These are phyloP conservation scores for Castanospermum australe DNA, from an alignment of 306 rosid species.

Conservation along the genomic window DNA sequence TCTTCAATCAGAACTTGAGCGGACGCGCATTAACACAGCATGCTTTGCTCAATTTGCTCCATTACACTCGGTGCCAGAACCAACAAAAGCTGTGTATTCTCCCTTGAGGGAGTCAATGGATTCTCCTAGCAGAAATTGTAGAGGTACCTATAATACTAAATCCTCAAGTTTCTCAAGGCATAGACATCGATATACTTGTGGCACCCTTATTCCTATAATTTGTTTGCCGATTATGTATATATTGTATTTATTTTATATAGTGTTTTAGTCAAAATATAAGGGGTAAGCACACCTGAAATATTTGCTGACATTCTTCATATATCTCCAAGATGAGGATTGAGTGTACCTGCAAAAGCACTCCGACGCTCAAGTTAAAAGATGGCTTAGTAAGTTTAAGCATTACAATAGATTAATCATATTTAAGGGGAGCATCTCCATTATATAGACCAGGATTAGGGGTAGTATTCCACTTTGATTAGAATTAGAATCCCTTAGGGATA, in stretches of 20 bases:
- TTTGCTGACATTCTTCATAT: too few species aligned
- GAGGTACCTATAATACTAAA: constrained; percentile 42
- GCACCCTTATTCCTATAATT: background rate
- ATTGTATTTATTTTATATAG: constrained; percentile 5
- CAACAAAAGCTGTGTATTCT: constrained; percentile 54
- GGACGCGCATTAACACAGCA: constrained; percentile 76
- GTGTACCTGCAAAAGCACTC: too few species aligned
- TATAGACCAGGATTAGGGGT: too few species aligned
- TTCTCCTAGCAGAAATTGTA: constrained; percentile 48
- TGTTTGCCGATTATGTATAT: background rate
- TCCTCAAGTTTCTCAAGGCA: constrained; percentile 57
- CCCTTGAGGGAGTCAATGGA: constrained; percentile 50
- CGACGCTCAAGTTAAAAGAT: too few species aligned
- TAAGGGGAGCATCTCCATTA: too few species aligned
- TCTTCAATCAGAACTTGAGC: constrained; percentile 65
- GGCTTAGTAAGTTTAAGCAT: too few species aligned
- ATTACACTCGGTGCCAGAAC: constrained; percentile 53
- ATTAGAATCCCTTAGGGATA: too few species aligned
- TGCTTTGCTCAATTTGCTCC: constrained; percentile 63
- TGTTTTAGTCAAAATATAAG: background rate
- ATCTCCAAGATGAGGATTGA: too few species aligned
- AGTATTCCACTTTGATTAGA: too few species aligned
- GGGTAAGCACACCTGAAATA: too few species aligned
- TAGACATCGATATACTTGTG: constrained; percentile 44
- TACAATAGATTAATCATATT: too few species aligned